These are phyloP conservation scores for Calonectria honghensis DNA, from an alignment of 2,329 filamentous ascomycete species.

Conservation along the genomic window DNA sequence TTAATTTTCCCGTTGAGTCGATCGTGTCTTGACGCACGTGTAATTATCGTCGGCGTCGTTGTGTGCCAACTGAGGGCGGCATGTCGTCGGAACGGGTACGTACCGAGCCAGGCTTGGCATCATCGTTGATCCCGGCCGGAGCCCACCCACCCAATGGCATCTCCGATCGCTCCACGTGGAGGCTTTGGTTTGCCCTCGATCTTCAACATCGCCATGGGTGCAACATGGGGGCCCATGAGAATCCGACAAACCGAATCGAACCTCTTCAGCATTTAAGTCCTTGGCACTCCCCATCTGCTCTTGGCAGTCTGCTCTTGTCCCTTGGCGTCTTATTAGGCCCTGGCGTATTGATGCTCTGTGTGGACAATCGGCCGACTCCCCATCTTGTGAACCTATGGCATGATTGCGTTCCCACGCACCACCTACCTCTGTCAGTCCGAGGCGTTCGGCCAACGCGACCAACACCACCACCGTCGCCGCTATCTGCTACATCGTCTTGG, in stretches of 20 bases:
- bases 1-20: not conserved
- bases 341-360: constrained; percentile 14
- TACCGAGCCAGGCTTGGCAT: constrained; percentile 11
- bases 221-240: not conserved
- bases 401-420: not conserved
- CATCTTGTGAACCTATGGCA: constrained; percentile 1
- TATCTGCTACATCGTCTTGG: not conserved
- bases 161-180: constrained; percentile 27
- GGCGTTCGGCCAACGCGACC: not conserved
- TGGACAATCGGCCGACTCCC: constrained; percentile 18
- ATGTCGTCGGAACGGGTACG: constrained; percentile 28
- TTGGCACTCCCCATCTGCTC: constrained; percentile 26
- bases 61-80: not conserved
- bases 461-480: constrained; percentile 9
- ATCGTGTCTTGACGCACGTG: constrained; percentile 10
- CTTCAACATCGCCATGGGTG: not conserved
- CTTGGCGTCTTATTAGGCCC: constrained; percentile 12
- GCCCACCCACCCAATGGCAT: constrained; percentile 27
- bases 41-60: not conserved
- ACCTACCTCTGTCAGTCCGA: not conserved
- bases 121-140: constrained; percentile 10
- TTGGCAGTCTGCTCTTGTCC: constrained; percentile 22
- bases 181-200: constrained; percentile 31
- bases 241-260: not conserved
- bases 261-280: constrained; percentile 29